Evolutionary conservation across 306 rosid species (phyloP), one percentile per base, ranked within the genome.

Genomic region (Cotoneaster glaucophyllus): DNA sequence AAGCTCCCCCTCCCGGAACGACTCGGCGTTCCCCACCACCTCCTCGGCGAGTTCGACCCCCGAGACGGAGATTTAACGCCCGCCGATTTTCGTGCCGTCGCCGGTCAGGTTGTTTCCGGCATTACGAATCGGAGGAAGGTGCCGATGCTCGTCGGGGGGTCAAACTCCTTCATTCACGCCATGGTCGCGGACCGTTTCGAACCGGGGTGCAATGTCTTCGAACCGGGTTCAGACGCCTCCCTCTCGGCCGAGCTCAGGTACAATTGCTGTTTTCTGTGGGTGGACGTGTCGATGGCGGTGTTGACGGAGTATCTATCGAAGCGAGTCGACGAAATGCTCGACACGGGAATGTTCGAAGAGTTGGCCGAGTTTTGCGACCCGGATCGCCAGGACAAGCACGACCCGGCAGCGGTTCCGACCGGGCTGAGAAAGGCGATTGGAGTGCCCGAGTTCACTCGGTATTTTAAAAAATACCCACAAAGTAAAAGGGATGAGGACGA

Each of bases 261-360:
- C 82, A 59, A 82, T 29, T 95, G 99, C 24, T 92, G 99, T 69
- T 90, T 95, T 63, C 84, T 95, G 15, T 92, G 97, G 97, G 91
- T 95, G 22, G 96, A 95, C 54, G 92, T 92, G 3, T 89, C 93
- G 3, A 50, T 87, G 21, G 74, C 78, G 1, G 93, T 90, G n/a
- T 25, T 90, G 45, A 77, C 83, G 0, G 87, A 81, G 5, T 90
- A 92, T 26, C 28, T 95, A 24, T 50, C 73, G 57, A 82, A 82
- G 71, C 90, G 99, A 73, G 99, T 95, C 10, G 99, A 92, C 57
- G 99, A 89, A 11, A 95, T 95, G 99, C 82, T 95, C 6, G 86
- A 86, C 53, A 82, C 87, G 24, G 97, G 99, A 2, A 95, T 95
- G 99, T 81, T 86, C 31, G 85, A 82, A 18, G 99, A 95, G 97